Conservation (phyloP, 768 basidiomycete genomes). For the Xerocomus brunneocitrinus region DNA sequence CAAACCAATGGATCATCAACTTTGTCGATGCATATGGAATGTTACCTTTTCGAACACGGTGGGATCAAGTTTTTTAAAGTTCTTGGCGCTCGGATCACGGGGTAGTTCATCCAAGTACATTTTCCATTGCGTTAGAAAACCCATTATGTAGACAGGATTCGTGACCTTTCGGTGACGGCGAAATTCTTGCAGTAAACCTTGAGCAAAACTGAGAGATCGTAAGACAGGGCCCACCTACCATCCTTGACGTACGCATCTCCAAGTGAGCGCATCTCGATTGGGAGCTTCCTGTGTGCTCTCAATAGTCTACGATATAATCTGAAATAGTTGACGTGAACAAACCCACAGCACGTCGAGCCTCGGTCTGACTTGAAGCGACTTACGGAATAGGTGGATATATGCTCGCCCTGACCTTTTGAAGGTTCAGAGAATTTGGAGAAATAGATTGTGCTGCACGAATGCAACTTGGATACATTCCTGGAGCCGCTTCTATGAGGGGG, state of each 20-base stretch:
- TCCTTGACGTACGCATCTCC: slow-evolving; percentile 85
- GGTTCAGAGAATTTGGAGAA: slow-evolving; percentile 51
- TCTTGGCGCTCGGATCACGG: slow-evolving; percentile 33
- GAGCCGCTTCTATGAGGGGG: too few relatives aligned
- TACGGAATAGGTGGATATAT: slow-evolving; percentile 84
- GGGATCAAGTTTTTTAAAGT: slow-evolving; percentile 66
- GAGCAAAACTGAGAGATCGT: slow-evolving; percentile 1
- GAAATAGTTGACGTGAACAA: slow-evolving; percentile 1
- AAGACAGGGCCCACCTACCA: slow-evolving; percentile 38
- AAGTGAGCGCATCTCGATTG: slow-evolving; percentile 74
- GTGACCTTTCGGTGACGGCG: slow-evolving; percentile 71
- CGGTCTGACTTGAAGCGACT: slow-evolving; percentile 21
- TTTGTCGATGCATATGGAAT: neutral
- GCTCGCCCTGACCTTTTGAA: slow-evolving; percentile 58
- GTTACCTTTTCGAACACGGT: slow-evolving; percentile 72
- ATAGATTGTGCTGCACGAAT: slow-evolving; percentile 38
- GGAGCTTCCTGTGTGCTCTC: slow-evolving; percentile 71
- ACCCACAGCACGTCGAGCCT: neutral
- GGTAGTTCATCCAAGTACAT: slow-evolving; percentile 76
- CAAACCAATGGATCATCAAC: neutral
- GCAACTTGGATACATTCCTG: slow-evolving; percentile 18
- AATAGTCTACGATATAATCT: slow-evolving; percentile 81
- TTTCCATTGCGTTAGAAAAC: slow-evolving; percentile 96
- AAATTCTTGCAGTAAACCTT: slow-evolving; percentile 59
- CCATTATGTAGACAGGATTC: slow-evolving; percentile 89